These are phyloP conservation scores for Epichloe coenophiala DNA, from an alignment of 2,329 filamentous ascomycete species.

Conservation along the genomic window DNA sequence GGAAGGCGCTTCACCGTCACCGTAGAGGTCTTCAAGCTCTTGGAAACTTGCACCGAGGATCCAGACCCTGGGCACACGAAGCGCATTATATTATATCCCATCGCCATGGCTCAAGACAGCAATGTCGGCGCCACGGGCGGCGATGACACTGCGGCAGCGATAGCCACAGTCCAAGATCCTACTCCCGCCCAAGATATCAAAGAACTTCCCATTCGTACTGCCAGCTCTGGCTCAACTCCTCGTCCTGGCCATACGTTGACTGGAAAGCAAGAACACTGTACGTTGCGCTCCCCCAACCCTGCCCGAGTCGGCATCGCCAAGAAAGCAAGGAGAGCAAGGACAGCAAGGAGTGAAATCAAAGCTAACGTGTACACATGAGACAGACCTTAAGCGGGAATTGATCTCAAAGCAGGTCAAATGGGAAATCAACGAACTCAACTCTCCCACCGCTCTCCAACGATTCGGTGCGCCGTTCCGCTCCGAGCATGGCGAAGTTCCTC, in stretches of 20 bases:
- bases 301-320: not conserved
- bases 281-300: slow-evolving; percentile 16
- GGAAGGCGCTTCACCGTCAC: not conserved
- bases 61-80: not conserved
- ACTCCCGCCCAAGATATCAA: slow-evolving; percentile 7
- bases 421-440: slow-evolving; percentile 88
- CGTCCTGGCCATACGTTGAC: slow-evolving; percentile 48
- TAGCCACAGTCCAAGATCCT: not conserved
- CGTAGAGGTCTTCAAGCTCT: not conserved
- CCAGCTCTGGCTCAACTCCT: slow-evolving; percentile 17
- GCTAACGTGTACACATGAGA: slow-evolving; percentile 10
- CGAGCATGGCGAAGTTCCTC: slow-evolving; percentile 81
- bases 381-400: slow-evolving; percentile 92
- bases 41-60: not conserved
- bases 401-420: slow-evolving; percentile 77
- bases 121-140: not conserved
- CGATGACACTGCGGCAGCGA: not conserved
- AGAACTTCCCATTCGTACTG: slow-evolving; percentile 18
- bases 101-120: slow-evolving; percentile 3
- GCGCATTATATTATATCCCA: not conserved
- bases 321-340: not conserved
- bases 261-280: slow-evolving; percentile 97
- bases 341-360: not conserved
- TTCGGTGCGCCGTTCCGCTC: slow-evolving; percentile 95
- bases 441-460: slow-evolving; percentile 81